These are phyloP conservation scores for Chenopodium formosanum DNA, from an alignment of 148 eudicot species.

Conservation along the genomic window DNA sequence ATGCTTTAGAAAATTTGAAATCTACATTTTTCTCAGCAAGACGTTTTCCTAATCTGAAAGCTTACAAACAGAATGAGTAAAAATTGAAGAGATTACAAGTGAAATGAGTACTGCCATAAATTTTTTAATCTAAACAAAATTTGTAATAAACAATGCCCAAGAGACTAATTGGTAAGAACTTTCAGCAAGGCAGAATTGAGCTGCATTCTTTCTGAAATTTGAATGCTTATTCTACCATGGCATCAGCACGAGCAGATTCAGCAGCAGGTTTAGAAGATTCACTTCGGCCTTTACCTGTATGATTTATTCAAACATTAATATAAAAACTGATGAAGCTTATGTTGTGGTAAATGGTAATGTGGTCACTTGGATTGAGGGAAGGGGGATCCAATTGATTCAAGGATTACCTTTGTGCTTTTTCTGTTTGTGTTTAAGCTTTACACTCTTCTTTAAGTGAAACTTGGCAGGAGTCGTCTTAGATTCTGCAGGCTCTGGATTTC, in stretches of 20 bases:
- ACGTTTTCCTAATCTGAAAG: constrained; percentile 11
- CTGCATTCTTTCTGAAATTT: not conserved
- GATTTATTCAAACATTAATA: not conserved
- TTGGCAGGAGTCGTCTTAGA: constrained; percentile 40
- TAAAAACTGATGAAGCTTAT: not conserved
- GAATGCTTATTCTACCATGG: constrained; percentile 45
- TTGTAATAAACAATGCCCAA: not conserved
- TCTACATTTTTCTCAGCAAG: constrained; percentile 5
- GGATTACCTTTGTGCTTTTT: constrained; percentile 56
- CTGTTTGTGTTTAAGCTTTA: constrained; percentile 54
- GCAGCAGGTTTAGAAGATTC: constrained; percentile 30
- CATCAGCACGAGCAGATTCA: constrained; percentile 37
- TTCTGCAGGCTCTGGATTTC: constrained; percentile 46
- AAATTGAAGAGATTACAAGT: not conserved
- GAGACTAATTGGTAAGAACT: not conserved
- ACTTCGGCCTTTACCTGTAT: constrained; percentile 42
- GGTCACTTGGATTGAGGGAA: not conserved
- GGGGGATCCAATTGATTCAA: not conserved
- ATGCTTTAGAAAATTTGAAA: not conserved
- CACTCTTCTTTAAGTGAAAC: constrained; percentile 70
- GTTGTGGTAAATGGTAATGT: not conserved
- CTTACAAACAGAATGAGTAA: not conserved
- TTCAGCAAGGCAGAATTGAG: not conserved
- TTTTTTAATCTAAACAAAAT: constrained; percentile 18
- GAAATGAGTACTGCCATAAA: constrained; percentile 1